Percentiles rank a stretch among this genome's conserved stretches.
Evolutionary conservation across 805 yeast species (phyloP).

Genomic region (Ogataea parapolymorpha): DNA sequence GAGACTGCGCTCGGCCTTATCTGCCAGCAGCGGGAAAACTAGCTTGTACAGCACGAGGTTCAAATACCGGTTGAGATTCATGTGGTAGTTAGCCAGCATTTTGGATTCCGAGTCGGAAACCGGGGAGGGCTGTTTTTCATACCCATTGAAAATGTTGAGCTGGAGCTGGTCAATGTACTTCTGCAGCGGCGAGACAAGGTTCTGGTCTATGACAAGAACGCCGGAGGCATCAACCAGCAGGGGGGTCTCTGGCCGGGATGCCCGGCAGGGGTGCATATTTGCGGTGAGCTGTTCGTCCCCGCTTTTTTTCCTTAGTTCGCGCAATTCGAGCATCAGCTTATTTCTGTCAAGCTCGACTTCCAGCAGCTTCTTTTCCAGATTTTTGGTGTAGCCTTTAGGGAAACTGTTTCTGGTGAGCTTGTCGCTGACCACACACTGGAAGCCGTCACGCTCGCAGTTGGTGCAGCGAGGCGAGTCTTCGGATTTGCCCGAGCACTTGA

Average conservation of each 20-base stretch:
- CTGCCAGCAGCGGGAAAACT: slow-evolving; percentile 30
- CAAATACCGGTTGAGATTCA: slow-evolving; percentile 35
- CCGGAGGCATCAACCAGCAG: slow-evolving; percentile 22
- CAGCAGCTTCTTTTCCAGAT: slow-evolving; percentile 59
- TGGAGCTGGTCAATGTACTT: slow-evolving; percentile 20
- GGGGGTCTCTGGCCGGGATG: neutral
- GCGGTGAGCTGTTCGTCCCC: neutral
- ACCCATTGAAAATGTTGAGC: slow-evolving; percentile 31
- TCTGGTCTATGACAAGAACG: slow-evolving; percentile 26
- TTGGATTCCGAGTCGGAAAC: slow-evolving; percentile 18
- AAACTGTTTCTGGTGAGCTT: slow-evolving; percentile 72
- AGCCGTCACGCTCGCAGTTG: slow-evolving; percentile 62
- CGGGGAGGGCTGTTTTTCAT: slow-evolving; percentile 15
- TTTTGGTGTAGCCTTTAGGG: slow-evolving; percentile 79
- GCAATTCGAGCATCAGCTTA: slow-evolving; percentile 35
- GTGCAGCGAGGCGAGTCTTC: slow-evolving; percentile 52
- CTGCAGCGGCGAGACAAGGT: slow-evolving; percentile 26
- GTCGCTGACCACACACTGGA: slow-evolving; percentile 69
- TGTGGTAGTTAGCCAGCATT: slow-evolving; percentile 32
- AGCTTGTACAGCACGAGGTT: slow-evolving; percentile 33
- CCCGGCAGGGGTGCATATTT: neutral
- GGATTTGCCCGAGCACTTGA: slow-evolving; percentile 68
- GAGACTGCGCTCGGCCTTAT: slow-evolving; percentile 23
- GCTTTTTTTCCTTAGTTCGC: slow-evolving; percentile 20
- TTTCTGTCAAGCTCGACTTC: slow-evolving; percentile 56